Base-by-base conservation (phyloP, 1,284 basidiomycete species). In the Puccinia polysora region DNA sequence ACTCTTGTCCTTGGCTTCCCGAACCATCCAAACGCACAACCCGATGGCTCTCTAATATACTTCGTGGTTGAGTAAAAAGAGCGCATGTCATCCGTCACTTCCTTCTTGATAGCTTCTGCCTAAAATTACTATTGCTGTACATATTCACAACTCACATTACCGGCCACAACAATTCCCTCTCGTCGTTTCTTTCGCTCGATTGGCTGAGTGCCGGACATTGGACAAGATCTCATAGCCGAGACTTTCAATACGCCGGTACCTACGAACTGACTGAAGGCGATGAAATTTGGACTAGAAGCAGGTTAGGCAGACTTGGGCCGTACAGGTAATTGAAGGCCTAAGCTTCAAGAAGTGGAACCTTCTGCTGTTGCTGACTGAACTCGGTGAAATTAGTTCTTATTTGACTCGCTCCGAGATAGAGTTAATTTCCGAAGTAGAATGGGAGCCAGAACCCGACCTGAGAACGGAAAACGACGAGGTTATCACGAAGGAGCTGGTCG, bases 161-260 rank as follows among this genome's bases (percentile, higher is more conserved):
- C n/a, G 56, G 34, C 18, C 8, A 6, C 34, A 38, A n/a, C 15
- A 38, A 18, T 34, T 23, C 40, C 1, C n/a, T 23, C 28, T 58
- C 56, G 1, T 23, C 56, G 4, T 40, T 58, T 38, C 34, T 1
- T 20, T 40, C n/a, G 28, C 40, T 23, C 4, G n/a, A 58, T 23
- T 58, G 56, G 56, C 14, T 23, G 32, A 38, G 8, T 23, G n/a
- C 10, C 20, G 34, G 28, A 58, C 20, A 23, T 4, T 23, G 36
- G 30, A 1, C 40, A 38, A 38, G 56, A 38, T 58, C 34, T n/a
- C 56, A 58, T 14, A 58, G 56, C 30, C 56, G 56, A 23, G 56
- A 58, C 28, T 58, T 58, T 23, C 2, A 23, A n/a, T 18, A 23
- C 28, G 34, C 40, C 28, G 36, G 28, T 23, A 10, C 40, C n/a